Percentiles rank a stretch among this genome's conserved stretches.
Conservation (phyloP, 176 grass and related monocot species). For the Oryza punctata region DNA sequence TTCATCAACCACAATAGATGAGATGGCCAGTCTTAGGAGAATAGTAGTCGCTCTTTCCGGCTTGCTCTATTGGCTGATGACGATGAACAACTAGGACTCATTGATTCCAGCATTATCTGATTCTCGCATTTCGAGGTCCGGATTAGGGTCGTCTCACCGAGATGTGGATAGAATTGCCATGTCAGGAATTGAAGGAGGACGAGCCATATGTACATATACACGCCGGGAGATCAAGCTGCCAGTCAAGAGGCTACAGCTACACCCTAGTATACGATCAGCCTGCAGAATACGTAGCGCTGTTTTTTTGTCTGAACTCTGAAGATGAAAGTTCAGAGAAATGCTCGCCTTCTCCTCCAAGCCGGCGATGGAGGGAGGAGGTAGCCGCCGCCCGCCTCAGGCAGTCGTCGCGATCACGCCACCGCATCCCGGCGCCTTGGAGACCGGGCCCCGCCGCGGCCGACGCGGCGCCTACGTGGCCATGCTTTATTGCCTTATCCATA, state of each 20-base stretch:
- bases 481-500: conserved; percentile 25
- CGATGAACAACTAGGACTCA: background rate
- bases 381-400: background rate
- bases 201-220: background rate
- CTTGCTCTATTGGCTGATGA: background rate
- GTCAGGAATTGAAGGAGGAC: conserved; percentile 20
- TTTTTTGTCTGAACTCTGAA: background rate
- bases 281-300: background rate
- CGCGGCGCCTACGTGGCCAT: conserved; percentile 27
- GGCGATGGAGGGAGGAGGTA: background rate
- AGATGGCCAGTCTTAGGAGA: background rate
- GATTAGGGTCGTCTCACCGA: background rate
- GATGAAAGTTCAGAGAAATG: background rate
- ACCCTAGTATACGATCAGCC: background rate
- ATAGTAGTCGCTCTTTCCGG: background rate
- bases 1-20: background rate
- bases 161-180: conserved; percentile 34
- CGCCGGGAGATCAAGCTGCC: background rate
- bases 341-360: background rate
- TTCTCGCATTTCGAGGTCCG: conserved; percentile 25
- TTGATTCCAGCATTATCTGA: conserved; percentile 34
- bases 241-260: conserved; percentile 12
- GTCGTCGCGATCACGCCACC: conserved; percentile 40
- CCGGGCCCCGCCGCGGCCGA: background rate
- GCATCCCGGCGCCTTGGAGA: background rate